Conservation (phyloP, 768 basidiomycete genomes). For the Termitomyces sp. region DNA sequence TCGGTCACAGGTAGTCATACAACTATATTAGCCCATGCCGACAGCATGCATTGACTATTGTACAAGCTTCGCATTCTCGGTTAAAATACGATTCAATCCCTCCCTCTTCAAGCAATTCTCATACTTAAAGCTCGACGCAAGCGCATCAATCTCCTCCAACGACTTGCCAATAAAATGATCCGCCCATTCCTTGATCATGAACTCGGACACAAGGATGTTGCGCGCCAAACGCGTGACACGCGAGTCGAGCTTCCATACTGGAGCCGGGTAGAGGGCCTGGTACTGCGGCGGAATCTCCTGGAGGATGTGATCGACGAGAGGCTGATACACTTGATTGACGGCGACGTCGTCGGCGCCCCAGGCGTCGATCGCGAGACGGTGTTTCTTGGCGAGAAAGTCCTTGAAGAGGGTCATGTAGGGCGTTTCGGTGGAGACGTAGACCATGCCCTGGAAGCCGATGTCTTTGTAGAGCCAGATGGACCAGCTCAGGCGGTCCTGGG, state of each 20-base stretch:
- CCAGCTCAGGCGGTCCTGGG: constrained; percentile 64
- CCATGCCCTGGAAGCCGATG: constrained; percentile 86
- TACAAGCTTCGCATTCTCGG: constrained; percentile 31
- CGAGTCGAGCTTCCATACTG: constrained; percentile 55
- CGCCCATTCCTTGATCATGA: constrained; percentile 69
- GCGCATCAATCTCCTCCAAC: constrained; percentile 57
- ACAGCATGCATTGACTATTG: constrained; percentile 1
- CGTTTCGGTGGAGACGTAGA: constrained; percentile 61
- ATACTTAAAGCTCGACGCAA: constrained; percentile 73
- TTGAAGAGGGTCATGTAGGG: constrained; percentile 68
- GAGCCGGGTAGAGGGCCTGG: constrained; percentile 54
- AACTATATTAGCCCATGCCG: neutral
- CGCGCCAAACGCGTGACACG: constrained; percentile 57
- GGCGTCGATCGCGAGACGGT: constrained; percentile 68
- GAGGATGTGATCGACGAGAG: constrained; percentile 57
- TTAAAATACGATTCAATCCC: constrained; percentile 53
- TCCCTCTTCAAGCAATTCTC: constrained; percentile 66
- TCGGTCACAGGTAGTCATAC: neutral
- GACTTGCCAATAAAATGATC: constrained; percentile 59
- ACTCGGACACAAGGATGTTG: constrained; percentile 67
- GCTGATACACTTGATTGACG: constrained; percentile 57
- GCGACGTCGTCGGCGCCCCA: constrained; percentile 68
- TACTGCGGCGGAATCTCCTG: constrained; percentile 46
- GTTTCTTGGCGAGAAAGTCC: constrained; percentile 72
- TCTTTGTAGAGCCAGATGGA: constrained; percentile 89